Evolutionary conservation across 176 grass and related monocot genomes (phyloP), one percentile per base, ranked within the genome.

Genomic region (Saccharum spontaneum): DNA sequence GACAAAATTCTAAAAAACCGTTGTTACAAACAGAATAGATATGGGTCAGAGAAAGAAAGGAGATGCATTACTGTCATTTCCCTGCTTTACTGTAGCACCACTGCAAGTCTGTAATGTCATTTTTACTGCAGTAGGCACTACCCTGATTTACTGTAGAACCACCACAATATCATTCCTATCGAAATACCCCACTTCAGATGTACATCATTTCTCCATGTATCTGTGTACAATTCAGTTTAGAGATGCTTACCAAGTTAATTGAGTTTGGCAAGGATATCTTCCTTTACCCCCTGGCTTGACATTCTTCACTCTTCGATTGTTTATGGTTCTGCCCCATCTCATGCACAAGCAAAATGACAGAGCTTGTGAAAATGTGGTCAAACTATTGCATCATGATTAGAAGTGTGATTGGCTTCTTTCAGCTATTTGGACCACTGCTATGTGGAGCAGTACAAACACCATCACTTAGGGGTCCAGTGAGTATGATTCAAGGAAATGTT

Each of bases 361-460:
- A 89, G 69, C 75, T 92, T 86, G 41, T 48, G 40, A 86, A 67
- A 31, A 83, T 89, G 79, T 92, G 90, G 90, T 89, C 86, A 65
- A 92, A 92, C 87, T 92, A 92, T 30, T 38, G 75, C 71, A 33
- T 46, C 75, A 89, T 89, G 87, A 23, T 86, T 70, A 92, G n/a
- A 55, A 69, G 71, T 67, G 28, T 83, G 71, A 61, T 17, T 73
- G 83, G 83, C 7, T 86, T 92, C 65, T 83, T 28, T 92, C n/a
- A 30, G 49, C 79, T 89, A 92, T 80, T 73, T 92, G 83, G 80
- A 89, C 60, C 87, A 87, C 54, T 86, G 69, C 79, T 89, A 70
- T 84, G 28, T 89, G 67, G 30, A 49, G 4, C 87, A 86, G 3
- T 65, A 2, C 77, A 86, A 68, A 83, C 68, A 76, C 90, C 90